Conservation (phyloP, 1,284 basidiomycete species). For the Ceratobasidium theobromae region DNA sequence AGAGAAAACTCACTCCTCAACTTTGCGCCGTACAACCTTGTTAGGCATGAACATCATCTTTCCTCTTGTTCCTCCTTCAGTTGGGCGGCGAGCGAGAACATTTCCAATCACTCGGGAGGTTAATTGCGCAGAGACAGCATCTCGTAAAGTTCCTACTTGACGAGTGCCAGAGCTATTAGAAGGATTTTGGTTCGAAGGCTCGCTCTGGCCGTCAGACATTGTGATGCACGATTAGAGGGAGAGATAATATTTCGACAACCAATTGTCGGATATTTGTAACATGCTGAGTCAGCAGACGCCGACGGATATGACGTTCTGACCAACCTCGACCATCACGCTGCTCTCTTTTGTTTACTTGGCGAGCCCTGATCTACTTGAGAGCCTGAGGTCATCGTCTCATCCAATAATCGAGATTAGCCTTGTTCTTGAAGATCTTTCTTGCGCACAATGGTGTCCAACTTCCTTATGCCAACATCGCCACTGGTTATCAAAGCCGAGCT, state of each 20-base stretch:
- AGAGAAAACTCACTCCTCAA: slow-evolving; percentile 31
- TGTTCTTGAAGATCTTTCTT: background rate
- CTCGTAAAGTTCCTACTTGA: slow-evolving; percentile 9
- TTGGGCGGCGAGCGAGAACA: slow-evolving; percentile 29
- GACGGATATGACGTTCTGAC: no score
- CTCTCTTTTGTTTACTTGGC: no score
- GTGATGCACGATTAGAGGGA: background rate
- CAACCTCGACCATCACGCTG: no score
- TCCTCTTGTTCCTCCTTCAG: slow-evolving; percentile 32
- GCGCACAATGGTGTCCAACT: slow-evolving; percentile 4
- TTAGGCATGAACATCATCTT: slow-evolving; percentile 47
- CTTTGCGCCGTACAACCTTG: slow-evolving; percentile 41
- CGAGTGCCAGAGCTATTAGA: background rate
- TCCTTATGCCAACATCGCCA: slow-evolving; percentile 22
- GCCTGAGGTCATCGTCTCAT: no score
- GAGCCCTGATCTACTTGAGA: no score
- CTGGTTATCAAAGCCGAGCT: slow-evolving; percentile 43
- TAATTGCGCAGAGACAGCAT: background rate
- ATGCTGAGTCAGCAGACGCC: background rate
- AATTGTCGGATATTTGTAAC: background rate
- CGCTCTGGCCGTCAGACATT: slow-evolving; percentile 19
- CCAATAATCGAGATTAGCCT: background rate
- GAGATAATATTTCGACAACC: background rate
- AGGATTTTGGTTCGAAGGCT: slow-evolving; percentile 11
- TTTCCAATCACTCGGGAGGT: slow-evolving; percentile 35